These are phyloP conservation scores for Cymbopogon citratus DNA, from an alignment of 176 grass and related monocot species.

Conservation along the genomic window DNA sequence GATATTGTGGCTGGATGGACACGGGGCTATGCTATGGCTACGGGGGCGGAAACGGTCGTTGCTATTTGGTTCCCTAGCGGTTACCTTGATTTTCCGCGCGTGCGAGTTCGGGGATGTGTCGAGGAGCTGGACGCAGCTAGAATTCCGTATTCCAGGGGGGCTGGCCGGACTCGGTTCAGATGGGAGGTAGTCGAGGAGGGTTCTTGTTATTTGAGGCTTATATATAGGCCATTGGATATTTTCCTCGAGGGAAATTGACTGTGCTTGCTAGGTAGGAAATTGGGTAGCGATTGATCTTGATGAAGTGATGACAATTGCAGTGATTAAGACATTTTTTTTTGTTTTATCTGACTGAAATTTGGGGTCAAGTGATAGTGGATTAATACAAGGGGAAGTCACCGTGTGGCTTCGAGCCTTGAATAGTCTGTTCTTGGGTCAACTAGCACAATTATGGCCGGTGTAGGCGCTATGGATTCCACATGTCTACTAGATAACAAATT, in stretches of 20 bases:
- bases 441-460: not conserved
- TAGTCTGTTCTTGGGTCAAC: not conserved
- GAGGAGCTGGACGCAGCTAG: not conserved
- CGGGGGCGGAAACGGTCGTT: not conserved
- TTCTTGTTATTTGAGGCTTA: not conserved
- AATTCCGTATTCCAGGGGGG: not conserved
- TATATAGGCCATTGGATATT: not conserved
- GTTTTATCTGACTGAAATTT: not conserved
- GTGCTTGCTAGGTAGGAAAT: not conserved
- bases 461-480: not conserved
- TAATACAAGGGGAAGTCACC: no score
- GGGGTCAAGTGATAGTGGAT: not conserved
- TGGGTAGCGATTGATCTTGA: not conserved
- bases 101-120: not conserved
- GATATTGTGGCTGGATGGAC: not conserved
- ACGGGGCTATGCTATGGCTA: not conserved
- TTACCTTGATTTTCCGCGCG: not conserved
- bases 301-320: not conserved
- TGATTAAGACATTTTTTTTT: slow-evolving; percentile 2
- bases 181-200: not conserved
- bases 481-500: not conserved
- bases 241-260: not conserved
- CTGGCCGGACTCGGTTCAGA: not conserved
- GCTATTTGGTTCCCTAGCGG: not conserved
- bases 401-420: not conserved